Percentiles rank a stretch among this genome's conserved stretches.
Evolutionary conservation across 2,329 filamentous ascomycete genomes (phyloP).

Genomic region (Botrytis sinoallii): DNA sequence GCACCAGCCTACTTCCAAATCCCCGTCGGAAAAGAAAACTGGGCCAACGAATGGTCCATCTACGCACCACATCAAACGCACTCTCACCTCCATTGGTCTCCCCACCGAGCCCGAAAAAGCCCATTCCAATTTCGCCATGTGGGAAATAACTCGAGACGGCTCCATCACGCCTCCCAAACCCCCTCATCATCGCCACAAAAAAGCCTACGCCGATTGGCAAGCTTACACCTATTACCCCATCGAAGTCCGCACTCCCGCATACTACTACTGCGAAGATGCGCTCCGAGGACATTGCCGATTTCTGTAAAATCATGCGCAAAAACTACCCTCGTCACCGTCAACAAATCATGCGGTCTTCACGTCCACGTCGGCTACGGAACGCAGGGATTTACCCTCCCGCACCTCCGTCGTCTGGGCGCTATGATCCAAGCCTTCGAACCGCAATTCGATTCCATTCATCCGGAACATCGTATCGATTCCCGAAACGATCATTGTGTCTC

Average conservation of each 20-base stretch:
- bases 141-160: constrained; percentile 20
- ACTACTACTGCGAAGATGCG: constrained; percentile 17
- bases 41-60: constrained; percentile 2
- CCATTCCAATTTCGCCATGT: constrained; percentile 7
- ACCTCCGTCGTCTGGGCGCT: constrained; percentile 33
- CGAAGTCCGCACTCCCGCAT: constrained; percentile 28
- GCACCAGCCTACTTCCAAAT: neutral
- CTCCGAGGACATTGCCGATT: constrained; percentile 18
- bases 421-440: constrained; percentile 35
- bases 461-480: constrained; percentile 1
- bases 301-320: constrained; percentile 21
- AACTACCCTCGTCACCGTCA: constrained; percentile 28
- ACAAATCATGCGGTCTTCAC: constrained; percentile 33
- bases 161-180: neutral
- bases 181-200: neutral
- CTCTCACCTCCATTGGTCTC: constrained; percentile 12
- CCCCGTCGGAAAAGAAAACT: neutral
- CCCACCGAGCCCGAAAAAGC: neutral
- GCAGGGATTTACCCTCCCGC: constrained; percentile 27
- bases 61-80: constrained; percentile 12
- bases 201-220: neutral
- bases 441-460: constrained; percentile 33
- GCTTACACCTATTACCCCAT: constrained; percentile 18
- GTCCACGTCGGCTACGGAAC: constrained; percentile 37
- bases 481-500: neutral